Evolutionary conservation across 169 alveolate species (phyloP), one percentile per base, ranked within the genome.

Genomic region (Eimeria necatrix): DNA sequence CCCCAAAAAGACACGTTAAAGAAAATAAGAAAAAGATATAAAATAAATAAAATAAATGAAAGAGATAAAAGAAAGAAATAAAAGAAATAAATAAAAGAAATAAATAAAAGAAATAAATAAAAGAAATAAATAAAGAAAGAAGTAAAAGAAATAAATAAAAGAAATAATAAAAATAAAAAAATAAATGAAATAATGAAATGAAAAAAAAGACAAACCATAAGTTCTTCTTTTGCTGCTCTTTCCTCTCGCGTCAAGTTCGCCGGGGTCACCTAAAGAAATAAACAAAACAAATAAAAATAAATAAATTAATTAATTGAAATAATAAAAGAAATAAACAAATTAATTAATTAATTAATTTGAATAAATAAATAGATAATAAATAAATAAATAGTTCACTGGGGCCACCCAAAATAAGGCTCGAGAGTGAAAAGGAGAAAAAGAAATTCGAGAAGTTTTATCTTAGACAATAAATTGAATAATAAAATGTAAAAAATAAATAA

Each of bases 211-310:
- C 88, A 12, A 12, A 90, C 94, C 87, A 49, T 60, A 16, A 90
- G 61, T 12, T 81, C 94, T n/a, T 32, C 73, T 56, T 90, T 73
- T 46, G 83, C 80, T 53, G 90, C 89, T 52, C 89, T 52, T 41
- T 90, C 94, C 48, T 90, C 94, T 53, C 83, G 71, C 80, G 87
- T 90, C 51, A 90, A 41, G 22, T 90, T 71, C 52, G 94, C 94
- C 18, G 68, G 83, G 52, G 70, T 90, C 26, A 90, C 89, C 86
- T 73, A 49, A 52, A 8, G 51, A 10, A 80, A 32, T 20, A 26
- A 46, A 4, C 4, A 24, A 26, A 8, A 8, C 2, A 14, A 8
- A 9, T 32, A 4, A 59, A 61, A 24, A 61, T 20, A 53, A 64
- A n/a, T 59, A 48, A 83, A 48, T 1, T 53, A 52, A 53, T 81